A percentile compares a stretch with the other conserved stretches of the same genome.
These are phyloP conservation scores for Leishmania braziliensis DNA, from an alignment of 208 protist species.

Conservation along the genomic window DNA sequence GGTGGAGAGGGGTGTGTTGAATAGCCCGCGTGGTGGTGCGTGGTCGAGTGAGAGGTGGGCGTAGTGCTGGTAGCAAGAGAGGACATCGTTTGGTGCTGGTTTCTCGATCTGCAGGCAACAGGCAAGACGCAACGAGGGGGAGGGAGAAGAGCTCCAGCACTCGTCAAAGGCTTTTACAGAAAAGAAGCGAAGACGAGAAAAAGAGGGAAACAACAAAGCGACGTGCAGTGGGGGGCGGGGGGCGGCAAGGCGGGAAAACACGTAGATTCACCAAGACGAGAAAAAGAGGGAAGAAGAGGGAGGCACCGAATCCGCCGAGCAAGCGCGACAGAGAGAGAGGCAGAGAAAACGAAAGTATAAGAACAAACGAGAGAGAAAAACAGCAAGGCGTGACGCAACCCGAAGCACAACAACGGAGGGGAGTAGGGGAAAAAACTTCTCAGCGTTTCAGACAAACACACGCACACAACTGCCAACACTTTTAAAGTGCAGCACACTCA, in stretches of 20 bases:
- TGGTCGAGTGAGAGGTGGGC: background rate
- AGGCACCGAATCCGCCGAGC: background rate
- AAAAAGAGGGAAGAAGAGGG: background rate
- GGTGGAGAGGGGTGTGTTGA: background rate
- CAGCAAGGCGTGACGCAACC: background rate
- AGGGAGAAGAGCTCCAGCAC: background rate
- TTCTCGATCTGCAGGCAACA: background rate
- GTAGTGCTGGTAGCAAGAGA: background rate
- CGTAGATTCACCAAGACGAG: background rate
- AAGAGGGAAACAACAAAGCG: background rate
- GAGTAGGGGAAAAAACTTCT: background rate
- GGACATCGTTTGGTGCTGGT: background rate
- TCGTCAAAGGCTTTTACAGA: background rate
- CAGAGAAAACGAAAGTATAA: background rate
- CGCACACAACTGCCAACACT: background rate
- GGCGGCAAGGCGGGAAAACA: background rate
- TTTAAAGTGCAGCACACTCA: background rate
- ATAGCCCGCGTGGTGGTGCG: background rate
- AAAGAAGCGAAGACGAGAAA: background rate
- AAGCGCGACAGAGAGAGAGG: background rate
- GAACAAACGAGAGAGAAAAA: constrained; percentile 1
- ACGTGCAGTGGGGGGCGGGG: background rate
- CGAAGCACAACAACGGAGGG: background rate
- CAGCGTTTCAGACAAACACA: background rate
- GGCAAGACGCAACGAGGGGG: background rate